Percentiles rank a stretch among this genome's conserved stretches.
Evolutionary conservation across 495 filamentous ascomycete genomes (phyloP).

Genomic region (Lophium mytilinum): DNA sequence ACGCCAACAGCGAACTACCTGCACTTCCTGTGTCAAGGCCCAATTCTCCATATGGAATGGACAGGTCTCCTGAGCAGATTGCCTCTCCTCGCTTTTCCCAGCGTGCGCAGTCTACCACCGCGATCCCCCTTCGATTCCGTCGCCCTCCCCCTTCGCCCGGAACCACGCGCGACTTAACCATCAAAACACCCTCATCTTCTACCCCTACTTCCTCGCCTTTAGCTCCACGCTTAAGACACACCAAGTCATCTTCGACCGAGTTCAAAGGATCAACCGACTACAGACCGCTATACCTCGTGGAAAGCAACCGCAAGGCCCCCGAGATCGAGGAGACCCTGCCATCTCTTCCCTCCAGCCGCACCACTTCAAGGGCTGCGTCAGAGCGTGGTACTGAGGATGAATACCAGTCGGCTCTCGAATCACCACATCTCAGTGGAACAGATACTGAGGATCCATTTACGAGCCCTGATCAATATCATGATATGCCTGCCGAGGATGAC

Average conservation of each 20-base stretch:
- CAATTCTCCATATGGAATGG: constrained; percentile 3
- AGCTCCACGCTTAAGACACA: constrained; percentile 14
- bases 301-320: constrained; percentile 32
- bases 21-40: constrained; percentile 12
- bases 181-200: constrained; percentile 15
- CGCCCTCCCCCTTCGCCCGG: constrained; percentile 20
- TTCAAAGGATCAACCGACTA: constrained; percentile 28
- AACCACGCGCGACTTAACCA: constrained; percentile 11
- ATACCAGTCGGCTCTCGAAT: constrained; percentile 33
- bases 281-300: constrained; percentile 37
- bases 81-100: constrained; percentile 1
- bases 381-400: constrained; percentile 27
- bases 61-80: constrained; percentile 9
- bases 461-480: constrained; percentile 2
- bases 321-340: constrained; percentile 34
- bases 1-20: constrained; percentile 14
- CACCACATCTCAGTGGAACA: constrained; percentile 11
- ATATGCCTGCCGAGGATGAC: constrained; percentile 8
- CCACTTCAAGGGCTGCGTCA: constrained; percentile 17
- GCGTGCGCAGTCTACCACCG: constrained; percentile 27
- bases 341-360: constrained; percentile 29
- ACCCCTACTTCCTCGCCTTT: constrained; percentile 24
- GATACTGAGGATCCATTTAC: constrained; percentile 12
- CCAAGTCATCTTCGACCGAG: constrained; percentile 28
- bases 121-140: constrained; percentile 32